phyloP scores from a whole-genome alignment of 106 monocot species.

The Dioscorea dumetorum region DNA sequence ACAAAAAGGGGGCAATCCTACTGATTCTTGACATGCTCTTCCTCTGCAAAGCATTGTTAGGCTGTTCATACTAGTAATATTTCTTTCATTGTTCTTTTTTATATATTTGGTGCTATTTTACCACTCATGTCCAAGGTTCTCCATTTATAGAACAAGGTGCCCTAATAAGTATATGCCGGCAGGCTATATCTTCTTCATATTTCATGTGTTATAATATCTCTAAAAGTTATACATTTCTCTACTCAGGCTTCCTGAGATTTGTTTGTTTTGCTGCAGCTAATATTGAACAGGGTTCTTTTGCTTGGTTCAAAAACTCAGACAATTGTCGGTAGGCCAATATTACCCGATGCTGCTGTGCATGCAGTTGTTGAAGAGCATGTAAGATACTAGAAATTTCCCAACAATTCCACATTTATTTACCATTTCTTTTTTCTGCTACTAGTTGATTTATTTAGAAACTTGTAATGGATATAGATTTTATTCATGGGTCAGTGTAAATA shows the following conservation, averaged over 20 bases:
- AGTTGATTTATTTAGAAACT: no score
- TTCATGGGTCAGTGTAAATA: no score
- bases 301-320: slow-evolving; percentile 78
- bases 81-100: no score
- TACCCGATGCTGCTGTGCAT: slow-evolving; percentile 85
- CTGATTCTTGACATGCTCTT: no score
- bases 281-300: slow-evolving; percentile 88
- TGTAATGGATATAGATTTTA: no score
- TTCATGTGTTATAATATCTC: background rate
- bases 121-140: no score
- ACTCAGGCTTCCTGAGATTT: background rate
- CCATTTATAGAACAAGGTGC: no score
- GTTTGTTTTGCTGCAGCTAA: slow-evolving; percentile 49
- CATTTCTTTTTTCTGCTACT: background rate
- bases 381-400: slow-evolving; percentile 13
- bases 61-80: no score
- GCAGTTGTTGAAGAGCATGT: slow-evolving; percentile 96
- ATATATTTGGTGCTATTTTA: no score
- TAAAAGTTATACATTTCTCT: background rate
- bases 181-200: background rate
- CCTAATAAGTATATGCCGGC: no score
- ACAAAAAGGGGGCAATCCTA: no score
- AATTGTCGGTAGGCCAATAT: slow-evolving; percentile 80
- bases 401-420: background rate
- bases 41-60: no score